phyloP scores from a whole-genome alignment of 768 basidiomycete genomes.

The Podaxis mareebaensis region DNA sequence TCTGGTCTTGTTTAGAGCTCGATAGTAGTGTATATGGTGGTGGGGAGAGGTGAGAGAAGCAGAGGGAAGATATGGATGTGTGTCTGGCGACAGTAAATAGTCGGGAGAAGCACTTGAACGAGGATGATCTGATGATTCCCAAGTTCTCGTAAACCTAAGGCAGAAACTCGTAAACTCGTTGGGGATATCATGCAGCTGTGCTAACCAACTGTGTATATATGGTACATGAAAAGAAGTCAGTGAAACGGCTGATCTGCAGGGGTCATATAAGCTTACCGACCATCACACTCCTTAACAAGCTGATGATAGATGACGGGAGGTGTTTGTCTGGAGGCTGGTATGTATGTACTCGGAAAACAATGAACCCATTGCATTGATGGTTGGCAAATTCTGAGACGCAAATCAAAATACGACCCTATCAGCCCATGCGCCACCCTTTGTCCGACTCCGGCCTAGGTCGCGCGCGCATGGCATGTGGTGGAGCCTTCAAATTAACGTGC shows the following conservation, averaged over 20 bases:
- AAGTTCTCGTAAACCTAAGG: neutral
- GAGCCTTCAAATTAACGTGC: neutral
- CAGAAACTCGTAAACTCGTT: neutral
- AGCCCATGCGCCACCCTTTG: neutral
- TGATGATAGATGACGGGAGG: neutral
- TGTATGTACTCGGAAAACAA: neutral
- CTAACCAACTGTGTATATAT: neutral
- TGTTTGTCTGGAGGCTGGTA: no score
- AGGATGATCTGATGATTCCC: slow-evolving; percentile 2
- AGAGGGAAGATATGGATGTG: neutral
- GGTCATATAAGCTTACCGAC: neutral
- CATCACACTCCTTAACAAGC: neutral
- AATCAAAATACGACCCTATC: neutral
- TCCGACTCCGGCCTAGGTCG: neutral
- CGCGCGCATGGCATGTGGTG: neutral
- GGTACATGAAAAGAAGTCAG: neutral
- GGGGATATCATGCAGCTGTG: slow-evolving; percentile 2
- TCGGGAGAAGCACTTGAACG: slow-evolving; percentile 16
- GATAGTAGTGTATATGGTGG: neutral
- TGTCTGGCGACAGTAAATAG: slow-evolving; percentile 14
- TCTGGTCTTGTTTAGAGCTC: neutral
- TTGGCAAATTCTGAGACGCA: neutral
- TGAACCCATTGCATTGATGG: neutral
- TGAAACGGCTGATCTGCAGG: neutral
- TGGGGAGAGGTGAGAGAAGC: slow-evolving; percentile 13